Base-by-base conservation (phyloP, 805 yeast species). In the Wickerhamomyces xylosicus region DNA sequence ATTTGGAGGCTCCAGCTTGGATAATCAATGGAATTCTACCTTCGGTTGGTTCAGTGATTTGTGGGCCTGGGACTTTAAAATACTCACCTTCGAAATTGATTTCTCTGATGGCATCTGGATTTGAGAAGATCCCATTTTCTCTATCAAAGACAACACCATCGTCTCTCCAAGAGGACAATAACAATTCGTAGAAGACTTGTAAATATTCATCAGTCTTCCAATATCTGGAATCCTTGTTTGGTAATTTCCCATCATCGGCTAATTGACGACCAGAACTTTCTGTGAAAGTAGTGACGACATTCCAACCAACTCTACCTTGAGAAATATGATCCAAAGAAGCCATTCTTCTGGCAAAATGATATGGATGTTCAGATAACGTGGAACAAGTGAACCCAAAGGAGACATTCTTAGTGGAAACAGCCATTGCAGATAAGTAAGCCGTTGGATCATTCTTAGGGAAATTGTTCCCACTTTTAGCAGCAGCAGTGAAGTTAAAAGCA, bases 251-350 rank as follows among this genome's bases (percentile, higher is more conserved):
- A 10, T 62, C 63, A 34, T 63, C 65, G 19, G 65, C 47, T 31
- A 65, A 47, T 42, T 66, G 66, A 47, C 67, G 54, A 6, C 72
- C 67, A 8, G 73, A 72, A 46, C 67, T 57, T 40, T 67, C 69
- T 33, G 66, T 48, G 31, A 60, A 56, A 2, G 71, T 62, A 5
- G 71, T 62, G 31, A 68, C 74, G 31, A 68, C 61, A 47, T 68
- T 68, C 74, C 74, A 68, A 27, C 72, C 74, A 39, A 69, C 50
- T 47, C 74, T 59, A 16, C 73, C 74, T 19, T 59, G 59, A 13
- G 71, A 63, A 39, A 68, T 58, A 38, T 68, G 70, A 42, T 68
- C 74, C 38, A 68, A 50, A 1, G 74, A 67, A 14, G 71, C 69
- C 41, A 64, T 47, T 42, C 72, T 57, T 52, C 72, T 57, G 14